These are phyloP conservation scores for Eutypa lata DNA, from an alignment of 2,329 filamentous ascomycete genomes.

Conservation along the genomic window DNA sequence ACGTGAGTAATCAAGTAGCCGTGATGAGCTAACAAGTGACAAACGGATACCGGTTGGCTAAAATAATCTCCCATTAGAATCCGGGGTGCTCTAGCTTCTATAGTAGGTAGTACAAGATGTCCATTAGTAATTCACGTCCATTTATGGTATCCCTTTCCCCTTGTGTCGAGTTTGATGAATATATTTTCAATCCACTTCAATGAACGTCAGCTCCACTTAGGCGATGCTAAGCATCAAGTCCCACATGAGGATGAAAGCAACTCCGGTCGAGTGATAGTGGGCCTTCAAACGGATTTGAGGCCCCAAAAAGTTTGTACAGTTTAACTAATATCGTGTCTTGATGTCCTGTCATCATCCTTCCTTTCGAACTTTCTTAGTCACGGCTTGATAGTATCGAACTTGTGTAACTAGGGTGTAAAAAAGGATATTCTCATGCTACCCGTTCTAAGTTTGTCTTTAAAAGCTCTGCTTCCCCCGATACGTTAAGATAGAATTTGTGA, in stretches of 20 bases:
- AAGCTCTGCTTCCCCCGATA: background rate
- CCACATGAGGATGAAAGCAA: background rate
- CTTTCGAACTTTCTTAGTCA: background rate
- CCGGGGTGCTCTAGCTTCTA: too few relatives aligned
- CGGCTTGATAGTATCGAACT: background rate
- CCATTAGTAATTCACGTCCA: too few relatives aligned
- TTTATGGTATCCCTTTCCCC: background rate
- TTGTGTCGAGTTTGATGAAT: background rate
- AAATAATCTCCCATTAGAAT: too few relatives aligned
- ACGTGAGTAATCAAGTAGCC: too few relatives aligned
- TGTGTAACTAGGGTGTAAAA: too few relatives aligned
- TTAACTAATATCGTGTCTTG: background rate
- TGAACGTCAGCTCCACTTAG: background rate
- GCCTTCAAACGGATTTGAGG: background rate
- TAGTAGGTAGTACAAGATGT: too few relatives aligned
- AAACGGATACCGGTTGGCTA: too few relatives aligned
- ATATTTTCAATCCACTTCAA: background rate
- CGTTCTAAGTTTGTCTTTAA: background rate
- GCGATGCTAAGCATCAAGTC: background rate
- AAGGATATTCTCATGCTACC: background rate
- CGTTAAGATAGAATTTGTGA: background rate
- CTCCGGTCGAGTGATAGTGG: background rate
- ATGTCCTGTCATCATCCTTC: background rate
- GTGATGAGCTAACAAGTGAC: too few relatives aligned
- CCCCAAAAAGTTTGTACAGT: background rate